These are phyloP conservation scores for Suillus spraguei DNA, from an alignment of 768 basidiomycete species.

Conservation along the genomic window DNA sequence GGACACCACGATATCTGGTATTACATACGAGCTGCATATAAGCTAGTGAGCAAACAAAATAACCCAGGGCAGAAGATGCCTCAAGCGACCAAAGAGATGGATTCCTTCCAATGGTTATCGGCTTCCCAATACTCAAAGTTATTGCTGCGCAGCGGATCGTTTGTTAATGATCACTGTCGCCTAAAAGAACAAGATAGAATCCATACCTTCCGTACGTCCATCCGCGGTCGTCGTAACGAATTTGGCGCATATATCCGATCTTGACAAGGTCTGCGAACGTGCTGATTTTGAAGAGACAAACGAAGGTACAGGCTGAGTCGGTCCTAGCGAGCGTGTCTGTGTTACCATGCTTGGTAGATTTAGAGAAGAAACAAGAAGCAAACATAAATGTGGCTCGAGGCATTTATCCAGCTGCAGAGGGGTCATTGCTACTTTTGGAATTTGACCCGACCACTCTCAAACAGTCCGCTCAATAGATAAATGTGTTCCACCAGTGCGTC, in stretches of 20 bases:
- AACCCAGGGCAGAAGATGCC: background rate
- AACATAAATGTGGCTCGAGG: background rate
- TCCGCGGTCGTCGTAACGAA: conserved; percentile 57
- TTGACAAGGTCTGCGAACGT: conserved; percentile 15
- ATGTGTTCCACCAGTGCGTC: background rate
- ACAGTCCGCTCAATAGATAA: background rate
- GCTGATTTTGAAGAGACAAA: conserved; percentile 19
- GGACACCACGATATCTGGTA: conserved; percentile 65
- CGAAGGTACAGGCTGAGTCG: conserved; percentile 34
- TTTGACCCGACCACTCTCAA: background rate
- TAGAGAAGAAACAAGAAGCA: conserved; percentile 3
- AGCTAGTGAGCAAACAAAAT: conserved; percentile 5
- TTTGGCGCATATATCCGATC: conserved; percentile 67
- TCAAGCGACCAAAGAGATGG: conserved; percentile 59
- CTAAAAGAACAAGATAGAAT: background rate
- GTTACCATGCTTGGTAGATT: conserved; percentile 3
- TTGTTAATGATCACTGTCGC: background rate
- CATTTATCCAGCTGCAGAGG: conserved; percentile 1
- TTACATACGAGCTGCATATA: conserved; percentile 54
- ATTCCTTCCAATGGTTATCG: conserved; percentile 72
- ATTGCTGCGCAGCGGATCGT: conserved; percentile 45
- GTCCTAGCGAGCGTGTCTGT: conserved; percentile 11
- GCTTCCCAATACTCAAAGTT: conserved; percentile 59
- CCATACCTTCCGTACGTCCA: conserved; percentile 68
- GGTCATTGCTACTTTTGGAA: conserved; percentile 3